These are phyloP conservation scores for Croton setiger DNA, from an alignment of 441 rosid genomes.

Conservation along the genomic window DNA sequence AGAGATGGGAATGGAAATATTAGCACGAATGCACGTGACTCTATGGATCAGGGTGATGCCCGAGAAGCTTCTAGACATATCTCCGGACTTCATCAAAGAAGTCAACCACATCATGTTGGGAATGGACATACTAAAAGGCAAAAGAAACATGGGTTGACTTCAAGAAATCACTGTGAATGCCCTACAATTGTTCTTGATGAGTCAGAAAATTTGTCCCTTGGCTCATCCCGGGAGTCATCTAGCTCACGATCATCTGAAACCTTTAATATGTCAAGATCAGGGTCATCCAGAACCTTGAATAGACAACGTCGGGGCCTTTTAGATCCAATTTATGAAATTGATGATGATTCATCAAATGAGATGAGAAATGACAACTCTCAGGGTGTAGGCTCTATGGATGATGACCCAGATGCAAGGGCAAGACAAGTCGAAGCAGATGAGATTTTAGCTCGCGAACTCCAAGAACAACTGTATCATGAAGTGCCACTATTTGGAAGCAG, in stretches of 20 bases:
- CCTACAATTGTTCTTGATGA: conserved; percentile 37
- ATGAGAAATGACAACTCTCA: conserved; percentile 25
- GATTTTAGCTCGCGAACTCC: conserved; percentile 81
- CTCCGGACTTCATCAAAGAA: conserved; percentile 20
- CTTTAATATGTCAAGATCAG: conserved; percentile 40
- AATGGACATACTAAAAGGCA: conserved; percentile 38
- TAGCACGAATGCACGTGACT: conserved; percentile 13
- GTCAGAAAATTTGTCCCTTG: conserved; percentile 43
- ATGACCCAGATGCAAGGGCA: conserved; percentile 45
- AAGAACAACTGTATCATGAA: conserved; percentile 75
- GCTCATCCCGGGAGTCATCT: conserved; percentile 55
- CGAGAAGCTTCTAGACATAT: conserved; percentile 26
- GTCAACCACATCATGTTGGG: conserved; percentile 24
- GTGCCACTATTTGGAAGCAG: conserved; percentile 28
- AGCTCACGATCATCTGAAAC: conserved; percentile 47
- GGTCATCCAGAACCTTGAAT: conserved; percentile 42
- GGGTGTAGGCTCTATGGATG: conserved; percentile 29
- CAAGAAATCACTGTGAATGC: conserved; percentile 35
- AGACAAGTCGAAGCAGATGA: conserved; percentile 92
- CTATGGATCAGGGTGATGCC: conserved; percentile 16
- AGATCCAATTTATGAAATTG: conserved; percentile 39
- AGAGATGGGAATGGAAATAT: conserved; percentile 30
- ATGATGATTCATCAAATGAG: conserved; percentile 45
- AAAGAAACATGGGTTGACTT: conserved; percentile 33
- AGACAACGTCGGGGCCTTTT: conserved; percentile 28